phyloP scores from a whole-genome alignment of 495 filamentous ascomycete genomes.

The Rhypophila decipiens region DNA sequence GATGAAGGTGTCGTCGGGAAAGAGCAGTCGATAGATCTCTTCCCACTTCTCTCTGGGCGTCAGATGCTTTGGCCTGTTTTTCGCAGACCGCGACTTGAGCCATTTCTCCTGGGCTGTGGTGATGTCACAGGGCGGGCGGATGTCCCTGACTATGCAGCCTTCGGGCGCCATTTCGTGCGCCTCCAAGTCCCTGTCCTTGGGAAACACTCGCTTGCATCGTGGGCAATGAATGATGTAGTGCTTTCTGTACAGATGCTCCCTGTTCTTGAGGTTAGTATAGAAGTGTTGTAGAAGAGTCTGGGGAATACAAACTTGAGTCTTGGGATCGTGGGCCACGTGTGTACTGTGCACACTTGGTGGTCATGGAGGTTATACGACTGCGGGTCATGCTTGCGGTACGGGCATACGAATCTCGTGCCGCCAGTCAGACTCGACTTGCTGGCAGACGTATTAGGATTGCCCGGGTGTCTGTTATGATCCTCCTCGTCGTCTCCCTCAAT shows the following conservation, averaged over 20 bases:
- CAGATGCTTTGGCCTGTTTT: constrained; percentile 13
- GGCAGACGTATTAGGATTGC: constrained; percentile 7
- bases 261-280: background rate
- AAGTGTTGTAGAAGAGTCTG: too few species aligned
- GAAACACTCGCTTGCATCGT: constrained; percentile 22
- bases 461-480: constrained; percentile 12
- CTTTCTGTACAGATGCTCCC: constrained; percentile 25
- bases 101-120: constrained; percentile 17
- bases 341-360: constrained; percentile 19
- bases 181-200: constrained; percentile 10
- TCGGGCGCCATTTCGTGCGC: constrained; percentile 16
- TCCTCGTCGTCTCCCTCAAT: constrained; percentile 18
- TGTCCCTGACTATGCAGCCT: constrained; percentile 13
- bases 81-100: constrained; percentile 22
- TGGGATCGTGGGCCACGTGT: constrained; percentile 21
- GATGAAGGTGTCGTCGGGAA: constrained; percentile 17
- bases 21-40: constrained; percentile 24
- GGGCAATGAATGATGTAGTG: constrained; percentile 23
- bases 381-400: constrained; percentile 23
- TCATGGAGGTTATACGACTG: constrained; percentile 17
- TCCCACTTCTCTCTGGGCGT: constrained; percentile 24
- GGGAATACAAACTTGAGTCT: constrained; percentile 18
- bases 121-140: constrained; percentile 16
- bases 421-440: constrained; percentile 9
- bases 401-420: constrained; percentile 19